Conservation (phyloP, 2,329 filamentous ascomycete genomes). For the Cercospora citrullina region DNA sequence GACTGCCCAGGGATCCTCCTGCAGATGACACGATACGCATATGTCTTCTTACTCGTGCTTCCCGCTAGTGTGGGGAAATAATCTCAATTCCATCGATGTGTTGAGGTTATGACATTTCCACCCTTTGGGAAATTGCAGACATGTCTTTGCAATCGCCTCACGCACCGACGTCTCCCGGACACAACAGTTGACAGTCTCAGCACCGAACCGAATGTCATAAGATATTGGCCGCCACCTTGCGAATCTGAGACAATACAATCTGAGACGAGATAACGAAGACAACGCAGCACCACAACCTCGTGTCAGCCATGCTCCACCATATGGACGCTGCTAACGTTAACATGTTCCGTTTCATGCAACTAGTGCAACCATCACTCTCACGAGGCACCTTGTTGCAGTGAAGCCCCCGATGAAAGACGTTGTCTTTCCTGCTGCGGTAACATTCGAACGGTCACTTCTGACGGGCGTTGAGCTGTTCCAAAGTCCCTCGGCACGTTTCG, state of each 20-base stretch:
- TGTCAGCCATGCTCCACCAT: background rate
- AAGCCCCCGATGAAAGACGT: background rate
- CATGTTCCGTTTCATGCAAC: background rate
- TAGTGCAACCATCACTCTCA: background rate
- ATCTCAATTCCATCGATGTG: background rate
- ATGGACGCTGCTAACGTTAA: background rate
- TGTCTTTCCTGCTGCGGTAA: background rate
- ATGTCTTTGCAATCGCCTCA: background rate
- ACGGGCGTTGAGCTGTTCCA: background rate
- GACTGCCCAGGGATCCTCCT: background rate
- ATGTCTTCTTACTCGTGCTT: background rate
- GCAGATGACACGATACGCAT: background rate
- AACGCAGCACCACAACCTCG: background rate
- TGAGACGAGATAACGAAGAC: background rate
- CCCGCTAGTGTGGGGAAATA: background rate
- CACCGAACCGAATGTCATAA: background rate
- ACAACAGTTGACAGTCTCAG: background rate
- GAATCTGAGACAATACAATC: background rate
- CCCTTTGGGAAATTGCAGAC: background rate
- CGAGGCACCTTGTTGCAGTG: background rate
- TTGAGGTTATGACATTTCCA: background rate
- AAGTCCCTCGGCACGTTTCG: background rate
- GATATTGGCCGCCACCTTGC: background rate
- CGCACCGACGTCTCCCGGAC: background rate
- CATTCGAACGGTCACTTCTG: background rate